Percentiles rank a stretch among this genome's conserved stretches.
phyloP scores from a whole-genome alignment of 1,284 basidiomycete species.

The Sporisorium exsertum region DNA sequence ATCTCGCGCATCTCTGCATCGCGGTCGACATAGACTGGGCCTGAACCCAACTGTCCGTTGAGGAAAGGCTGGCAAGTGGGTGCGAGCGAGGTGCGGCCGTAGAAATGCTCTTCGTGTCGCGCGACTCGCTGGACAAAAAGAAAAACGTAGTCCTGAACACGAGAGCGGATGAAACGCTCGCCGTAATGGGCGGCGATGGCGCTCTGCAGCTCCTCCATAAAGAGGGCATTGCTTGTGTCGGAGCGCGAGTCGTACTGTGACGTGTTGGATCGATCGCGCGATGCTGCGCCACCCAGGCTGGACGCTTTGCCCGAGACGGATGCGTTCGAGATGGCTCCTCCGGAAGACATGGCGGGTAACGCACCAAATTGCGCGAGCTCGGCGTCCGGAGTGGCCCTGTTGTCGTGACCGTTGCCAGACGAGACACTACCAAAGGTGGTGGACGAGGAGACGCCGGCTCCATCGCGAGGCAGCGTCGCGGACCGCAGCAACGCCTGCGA shows the following conservation, averaged over 20 bases:
- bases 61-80: conserved; percentile 72
- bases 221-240: conserved; percentile 79
- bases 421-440: conserved; percentile 32
- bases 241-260: conserved; percentile 30
- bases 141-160: conserved; percentile 80
- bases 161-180: conserved; percentile 80
- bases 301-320: conserved; percentile 22
- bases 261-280: conserved; percentile 38
- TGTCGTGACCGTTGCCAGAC: conserved; percentile 14
- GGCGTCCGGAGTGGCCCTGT: conserved; percentile 11
- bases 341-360: conserved; percentile 6
- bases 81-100: conserved; percentile 77
- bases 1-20: conserved; percentile 75
- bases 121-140: conserved; percentile 82
- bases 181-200: conserved; percentile 82
- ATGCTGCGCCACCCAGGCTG: conserved; percentile 17
- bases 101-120: conserved; percentile 80
- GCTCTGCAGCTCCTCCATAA: conserved; percentile 88
- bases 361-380: conserved; percentile 48
- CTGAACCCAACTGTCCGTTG: conserved; percentile 75
- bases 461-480: conserved; percentile 63
- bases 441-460: conserved; percentile 8
- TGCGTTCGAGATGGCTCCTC: conserved; percentile 11
- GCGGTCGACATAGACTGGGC: conserved; percentile 79
- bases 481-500: conserved; percentile 22